Evolutionary conservation across 768 basidiomycete species (phyloP).

Genomic region (Royoungia palumana): DNA sequence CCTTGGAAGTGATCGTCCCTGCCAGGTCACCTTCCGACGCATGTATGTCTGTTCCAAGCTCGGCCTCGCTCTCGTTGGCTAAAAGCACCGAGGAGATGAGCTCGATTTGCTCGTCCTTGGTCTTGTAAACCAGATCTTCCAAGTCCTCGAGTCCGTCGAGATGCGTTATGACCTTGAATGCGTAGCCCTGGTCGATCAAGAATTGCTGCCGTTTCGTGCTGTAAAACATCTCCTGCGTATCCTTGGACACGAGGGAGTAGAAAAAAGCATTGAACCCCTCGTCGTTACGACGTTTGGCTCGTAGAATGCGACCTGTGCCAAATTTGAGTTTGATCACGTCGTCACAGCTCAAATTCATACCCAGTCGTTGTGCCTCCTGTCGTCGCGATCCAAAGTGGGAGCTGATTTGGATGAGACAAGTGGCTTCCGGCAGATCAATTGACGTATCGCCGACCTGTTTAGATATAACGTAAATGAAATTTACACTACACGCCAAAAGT

Average conservation of each 20-base stretch:
- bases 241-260: slow-evolving; percentile 97
- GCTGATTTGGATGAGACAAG: slow-evolving; percentile 98
- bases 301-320: slow-evolving; percentile 79
- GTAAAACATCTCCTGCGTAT: slow-evolving; percentile 99
- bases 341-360: slow-evolving; percentile 40
- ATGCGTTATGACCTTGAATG: slow-evolving; percentile 99
- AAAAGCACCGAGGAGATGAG: slow-evolving; percentile 89
- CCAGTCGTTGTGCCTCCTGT: slow-evolving; percentile 95
- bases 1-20: slow-evolving; percentile 82
- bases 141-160: slow-evolving; percentile 87
- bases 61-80: slow-evolving; percentile 87
- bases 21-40: slow-evolving; percentile 83
- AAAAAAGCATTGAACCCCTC: slow-evolving; percentile 99
- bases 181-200: slow-evolving; percentile 97
- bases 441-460: slow-evolving; percentile 93
- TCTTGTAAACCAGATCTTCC: slow-evolving; percentile 87
- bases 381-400: slow-evolving; percentile 98
- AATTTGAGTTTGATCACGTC: slow-evolving; percentile 11
- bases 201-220: slow-evolving; percentile 99
- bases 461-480: slow-evolving; percentile 13
- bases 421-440: slow-evolving; percentile 98
- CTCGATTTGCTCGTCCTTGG: slow-evolving; percentile 92
- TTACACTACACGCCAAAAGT: slow-evolving; percentile 6
- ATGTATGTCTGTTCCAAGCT: slow-evolving; percentile 79
- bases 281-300: slow-evolving; percentile 96